Evolutionary conservation across 2,329 filamentous ascomycete genomes (phyloP).

Genomic region (Sporothrix luriei): DNA sequence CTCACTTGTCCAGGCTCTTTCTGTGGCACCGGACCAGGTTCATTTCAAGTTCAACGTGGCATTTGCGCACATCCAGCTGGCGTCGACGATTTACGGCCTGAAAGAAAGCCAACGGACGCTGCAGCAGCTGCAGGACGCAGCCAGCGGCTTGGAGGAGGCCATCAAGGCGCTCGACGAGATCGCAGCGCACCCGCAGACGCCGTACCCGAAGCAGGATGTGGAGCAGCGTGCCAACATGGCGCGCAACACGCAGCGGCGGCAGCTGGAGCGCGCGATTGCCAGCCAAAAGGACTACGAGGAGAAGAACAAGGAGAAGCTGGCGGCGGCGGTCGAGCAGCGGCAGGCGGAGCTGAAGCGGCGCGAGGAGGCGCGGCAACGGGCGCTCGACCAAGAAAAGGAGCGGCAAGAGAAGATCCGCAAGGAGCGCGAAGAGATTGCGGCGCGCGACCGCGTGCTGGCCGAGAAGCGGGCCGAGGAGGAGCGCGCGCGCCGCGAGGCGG

Average conservation of each 20-base stretch:
- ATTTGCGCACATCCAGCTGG: slow-evolving; percentile 94
- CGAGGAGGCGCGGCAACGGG: slow-evolving; percentile 72
- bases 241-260: slow-evolving; percentile 88
- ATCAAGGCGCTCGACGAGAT: slow-evolving; percentile 72
- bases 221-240: slow-evolving; percentile 98
- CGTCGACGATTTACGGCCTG: slow-evolving; percentile 74
- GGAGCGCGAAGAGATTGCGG: slow-evolving; percentile 79
- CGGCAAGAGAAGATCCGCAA: slow-evolving; percentile 79
- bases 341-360: slow-evolving; percentile 77
- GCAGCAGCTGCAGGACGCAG: slow-evolving; percentile 77
- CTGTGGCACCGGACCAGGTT: slow-evolving; percentile 76
- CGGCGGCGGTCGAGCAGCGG: slow-evolving; percentile 75
- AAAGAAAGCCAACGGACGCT: slow-evolving; percentile 76
- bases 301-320: slow-evolving; percentile 85
- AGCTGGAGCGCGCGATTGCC: slow-evolving; percentile 81
- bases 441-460: slow-evolving; percentile 72
- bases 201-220: slow-evolving; percentile 86
- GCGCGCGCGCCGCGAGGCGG: slow-evolving; percentile 67
- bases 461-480: slow-evolving; percentile 73
- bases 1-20: slow-evolving; percentile 62
- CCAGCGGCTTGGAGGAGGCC: slow-evolving; percentile 75
- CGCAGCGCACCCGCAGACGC: slow-evolving; percentile 66
- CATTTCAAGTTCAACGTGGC: slow-evolving; percentile 98
- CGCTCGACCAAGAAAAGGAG: slow-evolving; percentile 70
- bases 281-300: slow-evolving; percentile 90